These are phyloP conservation scores for Aegilops speltoides DNA, from an alignment of 176 grass and related monocot species.

Conservation along the genomic window DNA sequence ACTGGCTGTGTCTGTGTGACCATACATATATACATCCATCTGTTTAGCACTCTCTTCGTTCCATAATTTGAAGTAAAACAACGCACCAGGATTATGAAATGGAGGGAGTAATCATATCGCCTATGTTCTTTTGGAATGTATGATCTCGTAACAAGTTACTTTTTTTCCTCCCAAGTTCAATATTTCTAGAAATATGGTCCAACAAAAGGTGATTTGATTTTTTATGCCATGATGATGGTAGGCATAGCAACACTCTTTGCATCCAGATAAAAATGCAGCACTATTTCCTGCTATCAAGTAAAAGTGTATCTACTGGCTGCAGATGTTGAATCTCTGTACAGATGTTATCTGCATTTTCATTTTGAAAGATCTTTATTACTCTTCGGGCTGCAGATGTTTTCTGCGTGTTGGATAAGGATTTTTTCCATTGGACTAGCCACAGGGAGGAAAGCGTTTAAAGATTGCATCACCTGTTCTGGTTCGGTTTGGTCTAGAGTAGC, in stretches of 20 bases:
- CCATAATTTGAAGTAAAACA: too few species aligned
- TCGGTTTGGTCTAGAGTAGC: background rate
- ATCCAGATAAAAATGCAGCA: background rate
- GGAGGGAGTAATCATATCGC: background rate
- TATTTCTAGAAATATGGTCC: background rate
- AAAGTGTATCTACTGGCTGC: background rate
- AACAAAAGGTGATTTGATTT: background rate
- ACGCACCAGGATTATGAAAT: too few species aligned
- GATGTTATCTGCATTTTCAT: background rate
- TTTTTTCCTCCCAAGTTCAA: background rate
- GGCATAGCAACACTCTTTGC: background rate
- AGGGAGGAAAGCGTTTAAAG: background rate
- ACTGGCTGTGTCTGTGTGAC: background rate
- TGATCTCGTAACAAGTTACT: background rate
- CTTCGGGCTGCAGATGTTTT: background rate
- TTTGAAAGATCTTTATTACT: background rate
- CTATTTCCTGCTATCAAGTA: background rate
- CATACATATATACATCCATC: too few species aligned
- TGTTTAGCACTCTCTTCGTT: too few species aligned
- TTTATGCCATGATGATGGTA: background rate
- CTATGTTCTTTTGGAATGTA: background rate
- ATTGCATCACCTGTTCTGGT: background rate
- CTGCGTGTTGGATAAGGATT: background rate
- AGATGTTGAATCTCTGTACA: background rate
- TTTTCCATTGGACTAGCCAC: background rate